Evolutionary conservation across 2,329 filamentous ascomycete species (phyloP).

Genomic region (Lachnum nothofagi): DNA sequence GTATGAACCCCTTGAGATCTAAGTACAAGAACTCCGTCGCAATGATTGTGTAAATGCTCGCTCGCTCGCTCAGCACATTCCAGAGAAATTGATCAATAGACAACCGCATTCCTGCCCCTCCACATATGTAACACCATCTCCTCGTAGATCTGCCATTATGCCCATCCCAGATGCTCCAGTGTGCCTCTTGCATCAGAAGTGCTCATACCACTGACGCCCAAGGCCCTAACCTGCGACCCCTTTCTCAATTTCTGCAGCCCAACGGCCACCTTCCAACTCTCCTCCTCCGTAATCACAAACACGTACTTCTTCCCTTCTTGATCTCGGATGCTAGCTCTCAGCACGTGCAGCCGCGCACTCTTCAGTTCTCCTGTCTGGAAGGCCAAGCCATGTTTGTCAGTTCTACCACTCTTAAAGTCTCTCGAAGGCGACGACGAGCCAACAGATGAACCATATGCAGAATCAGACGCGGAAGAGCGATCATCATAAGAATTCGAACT

Average conservation of each 20-base stretch:
- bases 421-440: slow-evolving; percentile 23
- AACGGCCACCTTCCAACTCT: slow-evolving; percentile 63
- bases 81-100: slow-evolving; percentile 9
- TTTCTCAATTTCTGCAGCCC: slow-evolving; percentile 56
- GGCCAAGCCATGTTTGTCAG: slow-evolving; percentile 23
- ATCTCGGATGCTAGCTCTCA: slow-evolving; percentile 60
- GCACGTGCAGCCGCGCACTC: slow-evolving; percentile 53
- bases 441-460: slow-evolving; percentile 30
- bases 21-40: slow-evolving; percentile 23
- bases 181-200: slow-evolving; percentile 49
- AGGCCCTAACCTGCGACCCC: slow-evolving; percentile 54
- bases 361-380: slow-evolving; percentile 51
- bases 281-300: slow-evolving; percentile 59
- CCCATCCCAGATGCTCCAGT: slow-evolving; percentile 54
- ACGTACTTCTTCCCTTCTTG: slow-evolving; percentile 62
- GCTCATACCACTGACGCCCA: slow-evolving; percentile 55
- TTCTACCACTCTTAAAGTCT: slow-evolving; percentile 20
- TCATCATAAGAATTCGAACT: slow-evolving; percentile 25
- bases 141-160: not conserved
- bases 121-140: not conserved
- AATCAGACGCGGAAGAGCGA: slow-evolving; percentile 27
- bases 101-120: slow-evolving; percentile 6
- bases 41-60: slow-evolving; percentile 25
- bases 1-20: not conserved
- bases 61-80: slow-evolving; percentile 20